phyloP scores from a whole-genome alignment of 1,284 basidiomycete species.

The Cystobasidium pallidum region DNA sequence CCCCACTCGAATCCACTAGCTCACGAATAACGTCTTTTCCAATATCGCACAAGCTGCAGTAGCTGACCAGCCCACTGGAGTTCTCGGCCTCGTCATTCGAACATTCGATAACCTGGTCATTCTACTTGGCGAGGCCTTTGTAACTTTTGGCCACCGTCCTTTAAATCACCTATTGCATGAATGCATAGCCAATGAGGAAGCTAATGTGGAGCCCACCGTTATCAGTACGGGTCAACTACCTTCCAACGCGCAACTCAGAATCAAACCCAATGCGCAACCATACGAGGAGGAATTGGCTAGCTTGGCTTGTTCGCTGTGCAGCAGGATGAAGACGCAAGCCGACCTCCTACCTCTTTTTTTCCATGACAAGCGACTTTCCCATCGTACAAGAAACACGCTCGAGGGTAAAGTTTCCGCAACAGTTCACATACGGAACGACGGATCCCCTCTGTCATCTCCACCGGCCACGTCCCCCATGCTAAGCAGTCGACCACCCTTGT shows the following conservation, averaged over 20 bases:
- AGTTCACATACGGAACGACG: constrained; percentile 50
- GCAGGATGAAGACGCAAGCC: constrained; percentile 82
- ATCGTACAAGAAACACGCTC: background rate
- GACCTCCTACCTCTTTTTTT: constrained; percentile 94
- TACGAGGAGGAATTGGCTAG: constrained; percentile 88
- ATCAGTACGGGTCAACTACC: background rate
- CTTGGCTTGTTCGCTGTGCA: constrained; percentile 84
- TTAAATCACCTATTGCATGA: constrained; percentile 54
- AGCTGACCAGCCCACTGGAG: constrained; percentile 53
- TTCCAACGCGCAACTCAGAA: constrained; percentile 31
- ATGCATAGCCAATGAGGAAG: constrained; percentile 40
- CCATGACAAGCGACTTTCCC: constrained; percentile 68
- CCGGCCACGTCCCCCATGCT: constrained; percentile 22
- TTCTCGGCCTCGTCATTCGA: constrained; percentile 53
- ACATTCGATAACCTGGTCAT: constrained; percentile 54
- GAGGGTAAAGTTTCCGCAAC: constrained; percentile 63
- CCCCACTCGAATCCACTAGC: constrained; percentile 34
- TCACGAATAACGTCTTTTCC: constrained; percentile 52
- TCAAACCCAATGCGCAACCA: constrained; percentile 12
- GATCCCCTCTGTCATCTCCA: constrained; percentile 59
- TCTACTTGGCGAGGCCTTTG: constrained; percentile 55
- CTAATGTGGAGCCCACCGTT: background rate
- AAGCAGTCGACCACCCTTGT: constrained; percentile 22
- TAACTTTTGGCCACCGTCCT: constrained; percentile 54
- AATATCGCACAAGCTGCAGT: constrained; percentile 53